phyloP scores from a whole-genome alignment of 2,329 filamentous ascomycete genomes.

The Xylaria sp. region DNA sequence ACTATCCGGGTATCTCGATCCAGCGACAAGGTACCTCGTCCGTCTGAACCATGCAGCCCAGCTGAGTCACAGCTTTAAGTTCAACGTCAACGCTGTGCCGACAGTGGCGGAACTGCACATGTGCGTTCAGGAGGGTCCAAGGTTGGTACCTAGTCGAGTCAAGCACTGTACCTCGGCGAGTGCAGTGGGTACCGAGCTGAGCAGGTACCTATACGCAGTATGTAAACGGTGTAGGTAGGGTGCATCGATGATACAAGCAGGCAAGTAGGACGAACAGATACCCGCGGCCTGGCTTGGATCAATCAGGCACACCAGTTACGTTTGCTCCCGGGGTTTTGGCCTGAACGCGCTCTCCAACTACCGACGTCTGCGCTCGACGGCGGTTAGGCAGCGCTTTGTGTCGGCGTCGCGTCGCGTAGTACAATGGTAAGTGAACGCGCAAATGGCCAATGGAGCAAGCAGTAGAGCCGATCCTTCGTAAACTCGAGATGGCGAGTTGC shows the following conservation, averaged over 20 bases:
- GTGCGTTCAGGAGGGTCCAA: conserved; percentile 25
- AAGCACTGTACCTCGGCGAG: conserved; percentile 9
- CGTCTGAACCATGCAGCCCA: conserved; percentile 10
- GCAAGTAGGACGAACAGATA: background rate
- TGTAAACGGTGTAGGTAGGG: background rate
- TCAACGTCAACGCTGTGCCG: conserved; percentile 25
- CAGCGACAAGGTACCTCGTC: conserved; percentile 14
- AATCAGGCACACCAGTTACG: background rate
- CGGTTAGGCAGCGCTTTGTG: background rate
- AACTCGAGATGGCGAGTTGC: background rate
- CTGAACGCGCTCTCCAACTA: conserved; percentile 1
- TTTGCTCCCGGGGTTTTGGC: background rate
- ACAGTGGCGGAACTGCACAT: conserved; percentile 28
- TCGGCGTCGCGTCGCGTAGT: background rate
- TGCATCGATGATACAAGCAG: background rate
- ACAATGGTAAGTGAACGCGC: background rate
- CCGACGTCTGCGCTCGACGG: background rate
- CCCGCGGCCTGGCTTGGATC: background rate
- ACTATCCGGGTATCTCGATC: conserved; percentile 19
- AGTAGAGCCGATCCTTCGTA: background rate
- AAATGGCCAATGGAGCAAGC: conserved; percentile 3
- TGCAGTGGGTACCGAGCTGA: conserved; percentile 29
- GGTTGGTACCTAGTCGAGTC: conserved; percentile 4
- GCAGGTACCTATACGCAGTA: conserved; percentile 15
- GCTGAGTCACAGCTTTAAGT: conserved; percentile 33